Base-by-base conservation (phyloP, 2,329 filamentous ascomycete species). In the Cordyceps tenuipes region DNA sequence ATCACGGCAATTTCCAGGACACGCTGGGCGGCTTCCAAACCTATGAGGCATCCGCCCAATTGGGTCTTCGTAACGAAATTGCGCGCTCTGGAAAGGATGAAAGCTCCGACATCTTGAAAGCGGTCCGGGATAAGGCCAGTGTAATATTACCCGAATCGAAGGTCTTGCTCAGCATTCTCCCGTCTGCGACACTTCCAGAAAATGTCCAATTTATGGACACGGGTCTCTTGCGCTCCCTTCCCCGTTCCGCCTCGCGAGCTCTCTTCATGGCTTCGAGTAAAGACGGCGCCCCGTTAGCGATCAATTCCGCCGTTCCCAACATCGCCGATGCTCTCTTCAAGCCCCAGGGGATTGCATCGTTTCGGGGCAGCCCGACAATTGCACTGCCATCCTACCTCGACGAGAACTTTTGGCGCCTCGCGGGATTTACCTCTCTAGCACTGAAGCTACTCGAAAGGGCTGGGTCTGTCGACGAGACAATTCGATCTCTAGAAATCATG, bases 1-100 rank as follows among this genome's bases (percentile, higher is more conserved):
- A 99, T 67, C 87, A 91, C 68, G 94, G 94, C 17, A 99, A 99
- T 70, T 96, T 96, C 66, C 94, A 99, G 73, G 94, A 99, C 69
- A 94, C 91, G 66, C 81, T 99, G 15, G 94, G 95, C 5, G 93
- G 91, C 1, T 96, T 99, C 68, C 91, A 97, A 69, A 99, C 95
- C 0, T 99, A 99, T 70, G 86, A 89, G 67, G 93, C 94, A 7
- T 97, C 94, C 1, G 93, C 94, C 8, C 87, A 90, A 58, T 77
- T 99, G 44, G 94, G 95, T 62, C 81, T 97, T 57, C 88, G 93
- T 50, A 97, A 97, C 67, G 94, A 99, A 69, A 84, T 91, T 56
- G 80, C 96, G 43, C 90, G 96, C 72, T 88, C 90, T 1, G 92
- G 91, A 13, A 95, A 91, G 69, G 91, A 96, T 64, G 91, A 96